These are phyloP conservation scores for Coprinopsis sp. DNA, from an alignment of 768 basidiomycete genomes.

Conservation along the genomic window DNA sequence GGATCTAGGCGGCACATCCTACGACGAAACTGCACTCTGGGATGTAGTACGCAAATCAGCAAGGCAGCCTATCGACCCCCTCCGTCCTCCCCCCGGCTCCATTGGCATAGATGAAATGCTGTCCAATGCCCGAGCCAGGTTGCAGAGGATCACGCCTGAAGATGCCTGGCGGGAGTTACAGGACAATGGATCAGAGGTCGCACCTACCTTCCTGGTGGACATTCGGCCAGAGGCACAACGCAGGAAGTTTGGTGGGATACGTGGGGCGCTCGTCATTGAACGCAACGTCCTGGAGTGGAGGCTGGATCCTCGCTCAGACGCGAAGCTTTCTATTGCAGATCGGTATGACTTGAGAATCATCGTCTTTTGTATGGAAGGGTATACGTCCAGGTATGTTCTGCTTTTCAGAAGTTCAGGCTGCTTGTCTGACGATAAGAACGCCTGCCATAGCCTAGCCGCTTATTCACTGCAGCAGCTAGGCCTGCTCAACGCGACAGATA, in stretches of 20 bases:
- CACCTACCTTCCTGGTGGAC: slow-evolving; percentile 72
- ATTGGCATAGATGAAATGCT: slow-evolving; percentile 55
- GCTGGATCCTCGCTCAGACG: slow-evolving; percentile 64
- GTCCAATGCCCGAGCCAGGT: slow-evolving; percentile 50
- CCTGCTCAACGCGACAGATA: slow-evolving; percentile 69
- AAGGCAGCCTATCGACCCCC: slow-evolving; percentile 54
- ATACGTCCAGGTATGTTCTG: slow-evolving; percentile 45
- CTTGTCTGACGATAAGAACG: not conserved
- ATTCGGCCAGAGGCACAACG: slow-evolving; percentile 67
- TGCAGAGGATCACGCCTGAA: slow-evolving; percentile 57
- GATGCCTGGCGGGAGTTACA: slow-evolving; percentile 61
- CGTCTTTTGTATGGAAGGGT: slow-evolving; percentile 71
- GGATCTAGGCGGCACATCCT: slow-evolving; percentile 48
- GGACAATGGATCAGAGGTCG: slow-evolving; percentile 40
- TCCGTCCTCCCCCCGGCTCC: slow-evolving; percentile 60
- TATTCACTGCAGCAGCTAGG: slow-evolving; percentile 65
- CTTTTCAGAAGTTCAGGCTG: not conserved
- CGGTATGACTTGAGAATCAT: slow-evolving; percentile 73
- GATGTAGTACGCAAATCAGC: slow-evolving; percentile 66
- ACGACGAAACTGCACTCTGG: slow-evolving; percentile 65
- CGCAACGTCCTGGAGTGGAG: slow-evolving; percentile 77
- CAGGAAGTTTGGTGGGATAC: slow-evolving; percentile 51
- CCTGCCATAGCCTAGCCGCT: slow-evolving; percentile 54
- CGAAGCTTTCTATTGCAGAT: slow-evolving; percentile 62
- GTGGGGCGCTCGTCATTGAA: slow-evolving; percentile 68